Percentiles rank a stretch among this genome's conserved stretches.
Evolutionary conservation across 495 filamentous ascomycete genomes (phyloP).

Genomic region (Aspergillus ellipticus): DNA sequence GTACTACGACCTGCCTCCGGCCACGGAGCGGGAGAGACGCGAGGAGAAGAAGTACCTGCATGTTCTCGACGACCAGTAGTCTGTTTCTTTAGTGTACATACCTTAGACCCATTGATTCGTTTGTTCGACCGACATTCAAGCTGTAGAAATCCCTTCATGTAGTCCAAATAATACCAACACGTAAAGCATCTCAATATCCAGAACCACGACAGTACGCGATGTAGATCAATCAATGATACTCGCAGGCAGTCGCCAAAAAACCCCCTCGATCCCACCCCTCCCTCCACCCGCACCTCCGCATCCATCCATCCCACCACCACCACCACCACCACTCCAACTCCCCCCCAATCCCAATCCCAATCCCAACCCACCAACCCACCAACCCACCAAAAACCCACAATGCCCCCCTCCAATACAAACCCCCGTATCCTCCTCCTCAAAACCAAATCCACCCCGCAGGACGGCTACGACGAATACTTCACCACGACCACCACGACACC

Average conservation of each 20-base stretch:
- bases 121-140: slow-evolving; percentile 10
- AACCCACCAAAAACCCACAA: slow-evolving; percentile 7
- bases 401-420: slow-evolving; percentile 12
- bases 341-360: slow-evolving; percentile 10
- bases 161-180: no score
- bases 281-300: not conserved
- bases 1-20: slow-evolving; percentile 89
- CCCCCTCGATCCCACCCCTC: no score
- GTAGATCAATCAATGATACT: not conserved
- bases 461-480: slow-evolving; percentile 79
- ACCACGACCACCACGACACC: slow-evolving; percentile 29
- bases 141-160: no score
- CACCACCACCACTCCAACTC: not conserved
- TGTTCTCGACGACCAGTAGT: slow-evolving; percentile 82
- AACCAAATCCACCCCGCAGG: slow-evolving; percentile 71
- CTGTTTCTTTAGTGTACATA: slow-evolving; percentile 45
- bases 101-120: slow-evolving; percentile 39
- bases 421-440: slow-evolving; percentile 72
- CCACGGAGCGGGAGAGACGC: slow-evolving; percentile 87
- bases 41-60: slow-evolving; percentile 97
- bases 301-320: not conserved
- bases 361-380: not conserved
- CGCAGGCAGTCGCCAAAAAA: no score
- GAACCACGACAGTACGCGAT: not conserved
- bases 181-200: not conserved